These are phyloP conservation scores for Talaromyces thailandensis DNA, from an alignment of 495 filamentous ascomycete genomes.

Conservation along the genomic window DNA sequence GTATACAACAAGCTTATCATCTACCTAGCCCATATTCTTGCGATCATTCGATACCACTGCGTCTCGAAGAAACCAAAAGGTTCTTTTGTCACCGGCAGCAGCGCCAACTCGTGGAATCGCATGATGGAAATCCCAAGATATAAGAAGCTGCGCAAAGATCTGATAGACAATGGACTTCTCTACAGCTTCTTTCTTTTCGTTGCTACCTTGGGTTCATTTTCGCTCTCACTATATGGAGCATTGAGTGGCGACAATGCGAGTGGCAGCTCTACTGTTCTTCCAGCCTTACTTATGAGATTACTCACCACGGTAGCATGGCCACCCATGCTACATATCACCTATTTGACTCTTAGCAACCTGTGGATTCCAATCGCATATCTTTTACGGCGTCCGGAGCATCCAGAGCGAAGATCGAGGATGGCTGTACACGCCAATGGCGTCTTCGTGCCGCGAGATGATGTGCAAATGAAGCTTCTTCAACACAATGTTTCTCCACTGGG, in stretches of 20 bases:
- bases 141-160: conserved; percentile 11
- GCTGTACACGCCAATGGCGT: neutral
- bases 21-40: conserved; percentile 18
- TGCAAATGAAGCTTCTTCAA: neutral
- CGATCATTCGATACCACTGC: conserved; percentile 20
- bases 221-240: neutral
- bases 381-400: conserved; percentile 15
- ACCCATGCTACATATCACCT: conserved; percentile 19
- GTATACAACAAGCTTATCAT: neutral
- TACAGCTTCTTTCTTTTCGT: conserved; percentile 14
- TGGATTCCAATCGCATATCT: conserved; percentile 23
- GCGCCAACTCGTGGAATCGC: conserved; percentile 19
- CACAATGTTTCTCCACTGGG: neutral
- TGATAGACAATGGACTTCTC: conserved; percentile 17
- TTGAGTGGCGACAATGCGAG: neutral
- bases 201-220: conserved; percentile 9
- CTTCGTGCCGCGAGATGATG: neutral
- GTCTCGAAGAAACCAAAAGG: conserved; percentile 23
- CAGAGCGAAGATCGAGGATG: conserved; percentile 9
- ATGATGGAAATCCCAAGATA: conserved; percentile 4
- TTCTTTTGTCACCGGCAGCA: conserved; percentile 31
- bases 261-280: neutral
- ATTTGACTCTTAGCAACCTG: conserved; percentile 14
- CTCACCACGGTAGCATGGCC: conserved; percentile 20
- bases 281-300: neutral